Evolutionary conservation across 495 filamentous ascomycete species (phyloP).

Genomic region (Penicillium mononematosum): DNA sequence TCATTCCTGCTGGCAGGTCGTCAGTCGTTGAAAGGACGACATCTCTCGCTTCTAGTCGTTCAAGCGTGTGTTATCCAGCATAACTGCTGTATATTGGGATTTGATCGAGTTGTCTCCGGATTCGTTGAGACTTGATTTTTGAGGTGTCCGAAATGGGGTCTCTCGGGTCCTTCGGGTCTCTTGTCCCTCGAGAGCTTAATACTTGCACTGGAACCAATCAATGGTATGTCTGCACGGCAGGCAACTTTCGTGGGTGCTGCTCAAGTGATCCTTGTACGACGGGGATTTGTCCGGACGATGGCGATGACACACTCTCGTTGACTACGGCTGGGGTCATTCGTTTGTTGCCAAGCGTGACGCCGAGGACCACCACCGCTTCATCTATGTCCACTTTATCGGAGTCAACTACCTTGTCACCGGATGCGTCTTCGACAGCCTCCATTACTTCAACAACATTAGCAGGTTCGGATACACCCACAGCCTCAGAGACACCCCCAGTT

Average conservation of each 20-base stretch:
- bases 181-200: conserved; percentile 14
- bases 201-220: conserved; percentile 20
- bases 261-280: conserved; percentile 37
- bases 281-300: conserved; percentile 36
- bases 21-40: neutral
- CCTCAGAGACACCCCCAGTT: neutral
- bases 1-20: neutral
- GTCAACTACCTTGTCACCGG: neutral
- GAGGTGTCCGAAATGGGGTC: conserved; percentile 1
- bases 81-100: neutral
- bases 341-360: neutral
- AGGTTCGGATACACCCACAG: conserved; percentile 5
- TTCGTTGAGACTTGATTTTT: neutral
- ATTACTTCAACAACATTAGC: neutral
- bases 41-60: neutral
- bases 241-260: conserved; percentile 39
- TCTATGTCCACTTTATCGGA: conserved; percentile 3
- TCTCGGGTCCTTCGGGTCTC: conserved; percentile 5
- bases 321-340: neutral
- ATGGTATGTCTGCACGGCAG: conserved; percentile 36
- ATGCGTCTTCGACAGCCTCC: neutral
- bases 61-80: neutral
- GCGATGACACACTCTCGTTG: neutral
- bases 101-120: neutral
- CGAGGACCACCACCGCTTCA: conserved; percentile 1